phyloP scores from a whole-genome alignment of 306 rosid genomes.

The Quercus aquifolioides region DNA sequence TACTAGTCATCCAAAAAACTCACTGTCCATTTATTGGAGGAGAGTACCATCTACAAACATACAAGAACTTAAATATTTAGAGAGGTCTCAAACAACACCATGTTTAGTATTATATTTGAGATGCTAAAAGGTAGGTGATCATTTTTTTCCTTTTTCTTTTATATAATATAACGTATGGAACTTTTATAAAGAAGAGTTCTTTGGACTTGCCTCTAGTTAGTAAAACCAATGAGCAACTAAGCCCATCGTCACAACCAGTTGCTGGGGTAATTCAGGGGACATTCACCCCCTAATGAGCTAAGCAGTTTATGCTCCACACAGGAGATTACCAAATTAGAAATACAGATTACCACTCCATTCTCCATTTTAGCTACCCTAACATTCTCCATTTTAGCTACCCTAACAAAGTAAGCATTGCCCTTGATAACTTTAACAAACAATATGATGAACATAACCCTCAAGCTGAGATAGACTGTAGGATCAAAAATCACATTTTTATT shows the following conservation, averaged over 20 bases:
- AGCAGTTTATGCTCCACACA: background rate
- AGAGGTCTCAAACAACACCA: background rate
- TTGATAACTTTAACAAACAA: background rate
- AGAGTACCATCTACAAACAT: background rate
- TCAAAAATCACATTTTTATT: background rate
- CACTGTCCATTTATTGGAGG: background rate
- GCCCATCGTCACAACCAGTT: too few relatives aligned
- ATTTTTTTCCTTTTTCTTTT: background rate
- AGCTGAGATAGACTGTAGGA: background rate
- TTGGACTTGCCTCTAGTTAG: too few relatives aligned
- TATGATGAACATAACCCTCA: background rate
- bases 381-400: background rate
- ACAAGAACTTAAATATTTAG: background rate
- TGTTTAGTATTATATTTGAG: background rate
- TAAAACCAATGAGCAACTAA: too few relatives aligned
- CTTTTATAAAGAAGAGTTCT: too few relatives aligned
- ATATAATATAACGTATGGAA: too few relatives aligned
- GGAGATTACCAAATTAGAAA: background rate
- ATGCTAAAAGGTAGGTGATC: background rate
- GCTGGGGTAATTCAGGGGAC: too few relatives aligned
- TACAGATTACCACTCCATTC: background rate
- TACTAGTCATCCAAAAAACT: background rate
- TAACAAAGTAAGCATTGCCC: background rate
- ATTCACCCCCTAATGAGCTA: too few relatives aligned
- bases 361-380: background rate